Percentiles rank a stretch among this genome's conserved stretches.
These are phyloP conservation scores for Pelagophyceae sp. DNA, from an alignment of 352 stramenopile species.

Conservation along the genomic window DNA sequence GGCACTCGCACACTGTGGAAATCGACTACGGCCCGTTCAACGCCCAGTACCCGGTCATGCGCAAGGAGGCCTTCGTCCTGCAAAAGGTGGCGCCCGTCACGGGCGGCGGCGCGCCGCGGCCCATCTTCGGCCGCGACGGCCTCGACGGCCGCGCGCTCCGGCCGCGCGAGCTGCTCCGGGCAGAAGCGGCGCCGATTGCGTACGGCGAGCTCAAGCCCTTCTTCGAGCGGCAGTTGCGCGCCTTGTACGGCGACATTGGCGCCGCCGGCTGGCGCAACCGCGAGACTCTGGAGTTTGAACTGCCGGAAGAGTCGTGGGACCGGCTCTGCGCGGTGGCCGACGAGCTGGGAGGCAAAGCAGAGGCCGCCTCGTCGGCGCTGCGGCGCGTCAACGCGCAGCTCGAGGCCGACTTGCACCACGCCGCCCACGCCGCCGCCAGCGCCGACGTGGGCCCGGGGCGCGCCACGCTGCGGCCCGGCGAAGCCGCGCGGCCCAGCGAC, in stretches of 20 bases:
- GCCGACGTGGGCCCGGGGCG: no score
- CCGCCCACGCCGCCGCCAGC: no score
- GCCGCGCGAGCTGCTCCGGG: background rate
- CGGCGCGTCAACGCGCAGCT: no score
- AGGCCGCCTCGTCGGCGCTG: no score
- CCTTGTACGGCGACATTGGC: constrained; percentile 16
- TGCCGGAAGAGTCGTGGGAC: background rate
- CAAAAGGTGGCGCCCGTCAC: background rate
- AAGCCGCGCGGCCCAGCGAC: no score
- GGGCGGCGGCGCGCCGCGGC: background rate
- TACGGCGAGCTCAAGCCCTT: constrained; percentile 1
- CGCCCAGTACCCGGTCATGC: background rate
- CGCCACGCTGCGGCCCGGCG: no score
- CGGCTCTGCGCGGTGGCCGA: constrained; percentile 9
- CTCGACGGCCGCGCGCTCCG: no score
- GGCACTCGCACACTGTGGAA: background rate
- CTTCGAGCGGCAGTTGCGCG: constrained; percentile 4
- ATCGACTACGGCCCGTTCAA: constrained; percentile 16
- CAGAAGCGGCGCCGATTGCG: background rate
- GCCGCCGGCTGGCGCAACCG: constrained; percentile 11
- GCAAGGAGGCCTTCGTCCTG: constrained; percentile 8
- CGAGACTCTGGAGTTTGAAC: background rate
- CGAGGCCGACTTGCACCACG: no score
- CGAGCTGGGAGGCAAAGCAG: no score
- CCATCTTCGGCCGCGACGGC: background rate